Evolutionary conservation across 192 early-diverging fungal species (phyloP), one percentile per base, ranked within the genome.

Genomic region (Gaertneriomyces semiglobifer): DNA sequence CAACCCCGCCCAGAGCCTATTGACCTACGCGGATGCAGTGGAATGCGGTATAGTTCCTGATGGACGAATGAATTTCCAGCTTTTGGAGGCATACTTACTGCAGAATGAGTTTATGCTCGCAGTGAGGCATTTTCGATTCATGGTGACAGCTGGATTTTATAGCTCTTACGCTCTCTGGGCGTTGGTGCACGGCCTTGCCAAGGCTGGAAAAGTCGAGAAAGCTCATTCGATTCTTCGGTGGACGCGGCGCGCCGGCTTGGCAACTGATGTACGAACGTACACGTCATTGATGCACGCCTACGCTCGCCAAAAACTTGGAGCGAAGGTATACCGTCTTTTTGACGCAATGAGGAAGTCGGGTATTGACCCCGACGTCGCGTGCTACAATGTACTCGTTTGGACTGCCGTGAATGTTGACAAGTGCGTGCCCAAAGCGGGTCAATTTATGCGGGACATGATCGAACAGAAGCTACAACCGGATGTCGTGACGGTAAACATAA

Each of bases 311-410:
- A 60, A 60, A 7, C 53, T 62, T 44, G 39, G 6, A 18, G 53
- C 18, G 7, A 38, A 10, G 8, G 68, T 63, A 5, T n/a, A 18
- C 8, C 39, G 20, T 11, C 33, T 7, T 0, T 63, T 43, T 6
- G 25, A 63, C 7, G 53, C 54, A 1, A 62, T 70, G 50, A 12
- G 16, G 7, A 16, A 19, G 2, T 4, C 10, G 8, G 60, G 60
- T 8, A 8, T 56, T 5, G 1, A 19, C 12, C 60, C 68, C 8
- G 68, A 70, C 39, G 52, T 14, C 5, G 41, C 43, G 2, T 18
- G 18, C 7, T 70, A 53, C 68, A 51, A 38, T 6, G 60, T 63
- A 33, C 60, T 70, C 6, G 44, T 70, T 9, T 70, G 68, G 68
- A 63, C 41, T 11, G 41, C 44, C 16, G 48, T 63, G 7, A 47